phyloP scores from a whole-genome alignment of 345 rosid genomes.

The Salix arbutifolia region DNA sequence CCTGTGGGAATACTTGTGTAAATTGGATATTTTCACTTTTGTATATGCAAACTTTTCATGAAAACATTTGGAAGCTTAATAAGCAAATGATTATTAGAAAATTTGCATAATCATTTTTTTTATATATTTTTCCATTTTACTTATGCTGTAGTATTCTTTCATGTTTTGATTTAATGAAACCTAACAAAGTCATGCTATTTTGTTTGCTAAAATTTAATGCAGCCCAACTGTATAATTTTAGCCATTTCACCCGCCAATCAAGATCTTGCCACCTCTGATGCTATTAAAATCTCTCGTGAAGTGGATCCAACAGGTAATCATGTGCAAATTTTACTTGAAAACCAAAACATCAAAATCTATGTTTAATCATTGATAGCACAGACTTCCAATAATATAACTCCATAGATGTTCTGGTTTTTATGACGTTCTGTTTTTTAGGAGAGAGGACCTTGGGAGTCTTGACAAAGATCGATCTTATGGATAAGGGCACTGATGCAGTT shows the following conservation, averaged over 20 bases:
- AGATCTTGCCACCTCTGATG: conserved; percentile 99
- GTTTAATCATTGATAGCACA: too few species aligned
- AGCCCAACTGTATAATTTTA: conserved; percentile 96
- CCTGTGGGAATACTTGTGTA: not conserved
- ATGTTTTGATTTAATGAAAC: not conserved
- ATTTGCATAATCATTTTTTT: not conserved
- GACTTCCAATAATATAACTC: not conserved
- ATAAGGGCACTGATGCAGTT: conserved; percentile 95
- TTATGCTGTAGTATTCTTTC: not conserved
- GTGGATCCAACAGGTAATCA: conserved; percentile 88
- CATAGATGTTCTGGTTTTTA: not conserved
- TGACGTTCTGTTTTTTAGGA: conserved; percentile 44
- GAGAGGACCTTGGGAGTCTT: conserved; percentile 96
- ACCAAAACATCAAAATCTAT: not conserved
- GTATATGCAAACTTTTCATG: not conserved
- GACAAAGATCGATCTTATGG: conserved; percentile 99
- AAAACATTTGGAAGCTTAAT: not conserved
- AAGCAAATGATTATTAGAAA: not conserved
- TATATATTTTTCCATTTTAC: not conserved
- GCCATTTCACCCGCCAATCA: conserved; percentile 99
- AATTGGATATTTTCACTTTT: not conserved
- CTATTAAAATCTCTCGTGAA: conserved; percentile 96
- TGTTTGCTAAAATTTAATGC: conserved; percentile 26
- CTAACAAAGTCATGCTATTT: conserved; percentile 6
- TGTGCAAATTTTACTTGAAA: not conserved